A percentile compares a stretch with the other conserved stretches of the same genome.
Evolutionary conservation across 495 filamentous ascomycete species (phyloP).

Genomic region (Aspergillus haitiensis): DNA sequence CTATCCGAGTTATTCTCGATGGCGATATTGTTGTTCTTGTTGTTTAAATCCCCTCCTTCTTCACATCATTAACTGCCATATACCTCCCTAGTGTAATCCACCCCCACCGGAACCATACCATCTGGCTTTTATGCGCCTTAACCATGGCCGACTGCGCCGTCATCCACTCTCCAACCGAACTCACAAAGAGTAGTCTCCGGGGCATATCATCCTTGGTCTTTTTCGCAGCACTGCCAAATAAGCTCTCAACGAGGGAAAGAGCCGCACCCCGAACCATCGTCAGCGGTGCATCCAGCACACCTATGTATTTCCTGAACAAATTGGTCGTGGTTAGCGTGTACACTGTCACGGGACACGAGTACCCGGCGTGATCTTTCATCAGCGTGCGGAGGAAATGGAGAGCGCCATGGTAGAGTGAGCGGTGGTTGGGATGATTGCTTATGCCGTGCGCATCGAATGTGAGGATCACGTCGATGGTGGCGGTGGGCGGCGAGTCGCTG

Average conservation of each 20-base stretch:
- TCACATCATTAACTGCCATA: slow-evolving; percentile 93
- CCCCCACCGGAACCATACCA: slow-evolving; percentile 97
- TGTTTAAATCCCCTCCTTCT: slow-evolving; percentile 51
- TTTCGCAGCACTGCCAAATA: slow-evolving; percentile 14
- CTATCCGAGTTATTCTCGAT: too few relatives aligned
- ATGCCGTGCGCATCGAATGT: slow-evolving; percentile 85
- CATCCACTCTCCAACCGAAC: slow-evolving; percentile 57
- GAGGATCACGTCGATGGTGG: slow-evolving; percentile 76
- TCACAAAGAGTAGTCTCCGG: slow-evolving; percentile 66
- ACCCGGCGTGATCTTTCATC: slow-evolving; percentile 63
- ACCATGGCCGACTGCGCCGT: slow-evolving; percentile 84
- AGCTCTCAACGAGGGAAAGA: slow-evolving; percentile 33
- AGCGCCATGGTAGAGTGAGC: slow-evolving; percentile 80
- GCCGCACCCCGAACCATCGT: slow-evolving; percentile 56
- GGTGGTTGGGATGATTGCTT: slow-evolving; percentile 88
- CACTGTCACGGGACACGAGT: slow-evolving; percentile 69
- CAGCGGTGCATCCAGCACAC: slow-evolving; percentile 67
- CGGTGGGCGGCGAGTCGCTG: slow-evolving; percentile 42
- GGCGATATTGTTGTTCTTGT: too few relatives aligned
- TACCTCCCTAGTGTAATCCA: slow-evolving; percentile 91
- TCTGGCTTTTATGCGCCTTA: slow-evolving; percentile 85
- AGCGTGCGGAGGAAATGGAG: slow-evolving; percentile 64
- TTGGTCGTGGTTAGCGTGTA: slow-evolving; percentile 77
- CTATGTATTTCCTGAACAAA: slow-evolving; percentile 75
- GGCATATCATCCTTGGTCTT: slow-evolving; percentile 45